A percentile compares a stretch with the other conserved stretches of the same genome.
Evolutionary conservation across 768 basidiomycete genomes (phyloP).

Genomic region (Russula olivacea): DNA sequence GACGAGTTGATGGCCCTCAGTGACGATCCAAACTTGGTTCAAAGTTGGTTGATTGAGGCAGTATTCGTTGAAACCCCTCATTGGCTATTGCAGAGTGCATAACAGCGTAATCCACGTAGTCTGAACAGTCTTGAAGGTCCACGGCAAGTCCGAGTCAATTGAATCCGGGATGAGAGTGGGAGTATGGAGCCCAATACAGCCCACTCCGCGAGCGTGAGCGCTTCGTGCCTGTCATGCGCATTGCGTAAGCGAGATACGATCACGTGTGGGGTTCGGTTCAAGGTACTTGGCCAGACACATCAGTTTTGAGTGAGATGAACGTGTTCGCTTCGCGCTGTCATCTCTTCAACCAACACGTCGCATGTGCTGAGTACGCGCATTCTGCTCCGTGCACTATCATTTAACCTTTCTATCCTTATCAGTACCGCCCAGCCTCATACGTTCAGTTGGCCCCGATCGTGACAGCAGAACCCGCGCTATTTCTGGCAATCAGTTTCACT

Average conservation of each 20-base stretch:
- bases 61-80: no score
- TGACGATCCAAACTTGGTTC: no score
- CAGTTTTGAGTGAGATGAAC: neutral
- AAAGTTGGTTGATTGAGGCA: no score
- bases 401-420: neutral
- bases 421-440: neutral
- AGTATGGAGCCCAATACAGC: no score
- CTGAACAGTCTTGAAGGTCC: no score
- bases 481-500: neutral
- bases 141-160: no score
- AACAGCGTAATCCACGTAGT: no score
- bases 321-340: neutral
- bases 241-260: neutral
- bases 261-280: conserved; percentile 8
- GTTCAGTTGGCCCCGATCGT: neutral
- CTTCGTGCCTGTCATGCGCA: no score
- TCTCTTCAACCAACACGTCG: neutral
- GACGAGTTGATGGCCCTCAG: no score
- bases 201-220: no score
- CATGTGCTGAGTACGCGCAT: neutral
- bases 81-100: no score
- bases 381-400: neutral
- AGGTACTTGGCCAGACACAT: neutral
- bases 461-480: neutral
- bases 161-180: no score